Evolutionary conservation across 176 grass and related monocot species (phyloP), one percentile per base, ranked within the genome.

Genomic region (Triticum turgidum): DNA sequence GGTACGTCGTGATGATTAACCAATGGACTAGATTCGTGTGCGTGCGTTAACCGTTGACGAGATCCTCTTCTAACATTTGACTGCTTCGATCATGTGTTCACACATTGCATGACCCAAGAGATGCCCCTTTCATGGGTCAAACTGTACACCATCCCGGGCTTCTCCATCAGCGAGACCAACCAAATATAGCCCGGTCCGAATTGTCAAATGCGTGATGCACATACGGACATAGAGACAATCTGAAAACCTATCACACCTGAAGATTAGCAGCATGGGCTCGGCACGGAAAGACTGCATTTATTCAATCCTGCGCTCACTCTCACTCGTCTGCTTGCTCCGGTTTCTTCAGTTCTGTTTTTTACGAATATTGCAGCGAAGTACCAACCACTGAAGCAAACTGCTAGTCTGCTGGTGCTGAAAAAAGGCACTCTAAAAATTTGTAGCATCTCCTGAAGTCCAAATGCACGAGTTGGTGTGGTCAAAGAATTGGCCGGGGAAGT

Each of bases 41-140:
- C n/a, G 56, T 15, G 62, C 4, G 30, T 38, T 79, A 21, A 27
- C 52, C 33, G 39, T 87, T 83, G 89, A 87, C 56, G 42, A 80
- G 66, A 73, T 71, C 18, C 9, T 45, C 18, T 72, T 65, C 56
- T 11, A 86, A 37, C 13, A 51, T 87, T 91, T 91, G 81, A 87
- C 89, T 69, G 81, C 61, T 84, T 76, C 21, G 47, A 80, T 91
- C 80, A 84, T 87, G 80, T 13, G 68, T 87, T 87, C 85, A 91
- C 61, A 91, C 85, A 3, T 30, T 27, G 5, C 63, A 25, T 56
- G 22, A 11, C 6, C 51, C 62, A 85, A 65, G 33, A 74, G 84
- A 64, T 58, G 68, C 78, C 33, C 18, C 15, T 17, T 24, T 18
- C 54, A 34, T 58, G 39, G 80, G 84, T 83, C 84, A 82, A 56